Evolutionary conservation across 2,329 filamentous ascomycete genomes (phyloP), one percentile per base, ranked within the genome.

Genomic region (Aspergillus neoniger): DNA sequence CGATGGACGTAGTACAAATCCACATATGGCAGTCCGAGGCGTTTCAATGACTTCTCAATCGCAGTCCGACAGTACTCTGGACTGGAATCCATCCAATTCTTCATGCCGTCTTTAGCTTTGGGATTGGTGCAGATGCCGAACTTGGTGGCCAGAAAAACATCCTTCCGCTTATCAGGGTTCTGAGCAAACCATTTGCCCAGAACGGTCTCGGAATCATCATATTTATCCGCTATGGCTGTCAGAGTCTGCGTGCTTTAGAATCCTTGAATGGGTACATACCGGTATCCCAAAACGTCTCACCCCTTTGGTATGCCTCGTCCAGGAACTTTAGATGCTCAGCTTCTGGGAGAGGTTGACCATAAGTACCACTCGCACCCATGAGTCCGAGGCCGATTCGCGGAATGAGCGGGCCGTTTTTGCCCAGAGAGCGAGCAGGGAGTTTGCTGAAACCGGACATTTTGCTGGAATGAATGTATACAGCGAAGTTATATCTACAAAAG

Each of bases 101-200:
- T 30, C 15, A 17, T 64, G 10, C 64, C 62, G 8, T 56, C 60
- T 25, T 60, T 61, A 1, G 56, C 61, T 41, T 64, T 55, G 7
- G 60, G 44, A 1, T 57, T 52, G 14, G 53, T 55, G 41, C 59
- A 64, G 72, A 73, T 60, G 15, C 74, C 82, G 61, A 83, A 85
- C 61, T 85, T 85, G 12, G 81, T 83, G 1, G 80, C 80, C 1
- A 86, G 72, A 66, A 85, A 83, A 62, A 85, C 80, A 49, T 83
- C 69, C 19, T 80, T 64, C 0, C 80, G 74, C 52, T 80, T 79
- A 6, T 74, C 77, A 2, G 76, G 79, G 17, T 74, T 70, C 52
- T 39, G 53, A 0, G 76, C 72, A 65, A 84, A 80, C 80, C 82
- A 85, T 65, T 77, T 77, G 0, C 80, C 80, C 3, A 85, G 39